Conservation (phyloP, 441 rosid genomes). For the Metrosideros polymorpha region DNA sequence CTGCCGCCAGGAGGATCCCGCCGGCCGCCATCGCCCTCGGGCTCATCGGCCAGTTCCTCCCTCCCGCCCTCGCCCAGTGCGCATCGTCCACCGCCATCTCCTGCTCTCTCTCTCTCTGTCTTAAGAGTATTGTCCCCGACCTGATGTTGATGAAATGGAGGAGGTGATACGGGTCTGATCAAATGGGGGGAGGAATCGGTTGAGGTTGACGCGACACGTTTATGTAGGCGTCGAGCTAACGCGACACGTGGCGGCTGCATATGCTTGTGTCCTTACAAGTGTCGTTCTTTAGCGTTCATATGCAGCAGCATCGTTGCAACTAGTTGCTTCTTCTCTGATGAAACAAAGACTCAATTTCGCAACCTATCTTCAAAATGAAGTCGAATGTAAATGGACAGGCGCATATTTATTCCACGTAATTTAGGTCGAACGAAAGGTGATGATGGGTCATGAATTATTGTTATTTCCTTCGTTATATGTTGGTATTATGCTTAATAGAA, state of each 20-base stretch:
- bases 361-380: background rate
- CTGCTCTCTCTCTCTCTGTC: background rate
- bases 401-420: rapidly evolving
- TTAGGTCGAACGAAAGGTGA: background rate
- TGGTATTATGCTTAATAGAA: background rate
- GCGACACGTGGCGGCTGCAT: background rate
- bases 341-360: background rate
- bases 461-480: rapidly evolving
- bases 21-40: background rate
- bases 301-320: background rate
- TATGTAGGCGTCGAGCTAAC: background rate
- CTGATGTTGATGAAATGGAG: background rate
- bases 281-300: background rate
- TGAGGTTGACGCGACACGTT: background rate
- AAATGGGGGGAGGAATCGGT: background rate
- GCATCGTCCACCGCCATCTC: background rate
- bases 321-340: background rate
- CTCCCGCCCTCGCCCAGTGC: background rate
- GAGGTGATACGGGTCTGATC: background rate
- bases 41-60: background rate
- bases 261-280: background rate
- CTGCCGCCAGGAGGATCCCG: background rate
- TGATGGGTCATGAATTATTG: background rate
- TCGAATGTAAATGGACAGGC: background rate
- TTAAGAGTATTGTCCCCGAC: background rate